Evolutionary conservation across 2,329 filamentous ascomycete species (phyloP).

Genomic region (Dothistroma septosporum): DNA sequence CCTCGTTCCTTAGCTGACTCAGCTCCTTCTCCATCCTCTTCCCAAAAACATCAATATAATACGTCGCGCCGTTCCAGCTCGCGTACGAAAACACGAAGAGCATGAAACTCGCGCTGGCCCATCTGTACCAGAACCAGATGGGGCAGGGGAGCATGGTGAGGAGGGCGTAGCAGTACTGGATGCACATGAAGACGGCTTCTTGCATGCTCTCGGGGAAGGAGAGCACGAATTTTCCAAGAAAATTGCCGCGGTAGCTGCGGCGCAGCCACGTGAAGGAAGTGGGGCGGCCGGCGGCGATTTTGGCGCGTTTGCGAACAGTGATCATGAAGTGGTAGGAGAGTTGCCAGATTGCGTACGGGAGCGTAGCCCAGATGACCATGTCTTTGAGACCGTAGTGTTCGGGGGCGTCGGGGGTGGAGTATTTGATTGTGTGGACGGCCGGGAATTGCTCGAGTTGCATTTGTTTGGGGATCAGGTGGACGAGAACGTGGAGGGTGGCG

Average conservation of each 20-base stretch:
- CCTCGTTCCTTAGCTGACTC: slow-evolving; percentile 81
- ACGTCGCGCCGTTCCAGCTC: slow-evolving; percentile 94
- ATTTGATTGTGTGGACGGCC: slow-evolving; percentile 77
- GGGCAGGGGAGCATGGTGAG: slow-evolving; percentile 93
- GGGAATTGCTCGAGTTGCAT: slow-evolving; percentile 70
- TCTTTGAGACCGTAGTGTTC: slow-evolving; percentile 69
- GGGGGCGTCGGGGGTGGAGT: slow-evolving; percentile 62
- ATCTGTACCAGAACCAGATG: slow-evolving; percentile 87
- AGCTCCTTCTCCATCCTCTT: slow-evolving; percentile 95
- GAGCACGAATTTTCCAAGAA: slow-evolving; percentile 82
- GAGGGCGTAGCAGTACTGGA: slow-evolving; percentile 87
- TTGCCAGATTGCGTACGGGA: slow-evolving; percentile 93
- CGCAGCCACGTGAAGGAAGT: slow-evolving; percentile 98
- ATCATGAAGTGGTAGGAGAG: slow-evolving; percentile 90
- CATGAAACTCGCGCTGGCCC: slow-evolving; percentile 73
- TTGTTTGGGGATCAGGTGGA: slow-evolving; percentile 70
- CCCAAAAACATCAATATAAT: slow-evolving; percentile 97
- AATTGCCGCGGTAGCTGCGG: slow-evolving; percentile 81
- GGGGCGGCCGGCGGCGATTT: slow-evolving; percentile 90
- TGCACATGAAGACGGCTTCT: slow-evolving; percentile 89
- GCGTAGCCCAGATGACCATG: slow-evolving; percentile 92
- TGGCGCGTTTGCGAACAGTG: slow-evolving; percentile 86
- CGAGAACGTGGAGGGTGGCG: slow-evolving; percentile 84
- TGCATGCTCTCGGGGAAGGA: slow-evolving; percentile 71
- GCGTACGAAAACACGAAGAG: slow-evolving; percentile 85